Evolutionary conservation across 2,329 filamentous ascomycete species (phyloP), one percentile per base, ranked within the genome.

Genomic region (Pseudomassariella vexata): DNA sequence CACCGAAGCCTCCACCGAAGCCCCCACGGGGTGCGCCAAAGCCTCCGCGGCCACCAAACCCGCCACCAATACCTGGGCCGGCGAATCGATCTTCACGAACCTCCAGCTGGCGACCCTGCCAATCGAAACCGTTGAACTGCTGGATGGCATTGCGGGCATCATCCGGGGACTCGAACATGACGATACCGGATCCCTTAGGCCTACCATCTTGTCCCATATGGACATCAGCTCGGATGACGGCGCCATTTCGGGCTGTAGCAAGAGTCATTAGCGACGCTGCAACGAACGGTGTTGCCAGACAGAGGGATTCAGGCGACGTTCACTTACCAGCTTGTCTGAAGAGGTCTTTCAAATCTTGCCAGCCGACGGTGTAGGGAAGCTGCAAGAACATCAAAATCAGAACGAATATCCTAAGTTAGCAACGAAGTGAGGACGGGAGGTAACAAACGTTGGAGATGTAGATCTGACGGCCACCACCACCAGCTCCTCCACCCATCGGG

Each of bases 61-160:
- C 75, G 40, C 76, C 75, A 34, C 73, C 67, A 39, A 68, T 73
- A 34, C 73, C 72, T 28, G 61, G 63, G 32, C 71, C 80, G 38
- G 92, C 92, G 56, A 89, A 98, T 36, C 92, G 84, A 55, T 98
- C 92, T 62, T 96, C 90, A 41, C 92, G 88, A 42, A 98, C 92
- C 59, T 98, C 92, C 30, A 98, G 77, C 32, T 81, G 68, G 37
- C 92, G 84, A 9, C 92, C 92, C 59, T 96, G 90, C 92, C 92
- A 98, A 44, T 98, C 92, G 57, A 95, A 96, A 37, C 92, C 92
- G 56, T 96, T 95, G 71, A 96, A 98, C 48, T 95, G 89, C 53
- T 88, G 81, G 45, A 98, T 98, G 15, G 92, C 92, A 53, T 88
- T 95, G 45, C 88, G 86, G 24, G 92, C 90, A 62, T 98, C 92